Base-by-base conservation (phyloP, 148 eudicot genomes). In the Amaranthus cruentus region DNA sequence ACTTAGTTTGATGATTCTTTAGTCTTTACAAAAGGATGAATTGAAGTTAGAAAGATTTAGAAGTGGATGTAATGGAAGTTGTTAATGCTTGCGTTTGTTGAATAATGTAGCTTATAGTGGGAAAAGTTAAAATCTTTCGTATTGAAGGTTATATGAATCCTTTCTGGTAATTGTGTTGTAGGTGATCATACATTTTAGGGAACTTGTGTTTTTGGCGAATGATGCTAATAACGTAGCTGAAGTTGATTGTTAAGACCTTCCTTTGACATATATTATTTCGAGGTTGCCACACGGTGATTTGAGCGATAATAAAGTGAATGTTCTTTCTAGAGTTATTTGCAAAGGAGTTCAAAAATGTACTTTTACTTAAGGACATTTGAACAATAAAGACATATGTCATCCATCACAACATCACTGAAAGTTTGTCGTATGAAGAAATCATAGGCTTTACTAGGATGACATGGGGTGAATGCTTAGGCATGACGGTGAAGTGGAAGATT, bases 251-350 rank as follows among this genome's bases (percentile, higher is more conserved):
- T 65, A 28, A 28, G 38, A 28, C 38, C 38, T 55, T 69, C 46
- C 55, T 52, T 69, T 38, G 72, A 53, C 56, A 53, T 53, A 59
- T 53, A 5, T 53, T 12, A 44, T 6, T 28, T 52, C 4, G 71
- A 50, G 43, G 59, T 28, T 42, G 14, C 43, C 48, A 12, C 15
- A 2, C 70, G 7, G 44, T 5, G 46, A 38, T 67, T 15, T 49
- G 43, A 53, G 55, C 21, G 70, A 50, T 67, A 6, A 47, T 48
- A 9, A 59, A 59, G 43, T 46, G 3, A 4, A 3, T 10, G 13
- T 71, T 42, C 38, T 8, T 28, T 46, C 58, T 52, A 46, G 52
- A 66, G 56, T 68, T 68, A 57, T 50, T 69, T 52, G 43, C 62
- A 50, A 60, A 28, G 51, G 47, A 21, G 21, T 71, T 0, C 2